phyloP scores from a whole-genome alignment of 2,329 filamentous ascomycete genomes.

The Talaromyces piceae region DNA sequence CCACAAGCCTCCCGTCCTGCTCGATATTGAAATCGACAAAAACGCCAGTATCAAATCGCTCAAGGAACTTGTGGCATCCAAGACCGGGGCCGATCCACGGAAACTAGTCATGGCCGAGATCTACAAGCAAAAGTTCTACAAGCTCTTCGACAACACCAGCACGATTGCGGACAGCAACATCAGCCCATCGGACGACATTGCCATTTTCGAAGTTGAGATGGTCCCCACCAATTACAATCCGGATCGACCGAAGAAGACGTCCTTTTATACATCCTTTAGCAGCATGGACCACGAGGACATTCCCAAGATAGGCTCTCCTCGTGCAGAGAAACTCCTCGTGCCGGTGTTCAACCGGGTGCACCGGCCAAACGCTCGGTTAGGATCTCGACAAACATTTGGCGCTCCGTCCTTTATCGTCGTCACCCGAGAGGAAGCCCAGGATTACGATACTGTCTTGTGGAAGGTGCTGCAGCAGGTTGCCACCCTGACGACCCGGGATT shows the following conservation, averaged over 20 bases:
- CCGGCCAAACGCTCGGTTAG: slow-evolving; percentile 19
- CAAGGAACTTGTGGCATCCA: slow-evolving; percentile 48
- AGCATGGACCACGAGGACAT: slow-evolving; percentile 33
- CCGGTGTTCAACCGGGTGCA: slow-evolving; percentile 41
- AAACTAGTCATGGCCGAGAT: slow-evolving; percentile 76
- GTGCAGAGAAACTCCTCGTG: slow-evolving; percentile 40
- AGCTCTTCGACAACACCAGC: slow-evolving; percentile 65
- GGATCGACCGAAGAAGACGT: slow-evolving; percentile 41
- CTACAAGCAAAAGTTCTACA: slow-evolving; percentile 78
- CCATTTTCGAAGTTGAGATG: slow-evolving; percentile 70
- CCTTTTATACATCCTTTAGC: slow-evolving; percentile 22
- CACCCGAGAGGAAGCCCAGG: slow-evolving; percentile 61
- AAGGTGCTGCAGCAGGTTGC: slow-evolving; percentile 72
- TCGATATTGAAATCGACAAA: slow-evolving; percentile 70
- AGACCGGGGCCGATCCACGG: slow-evolving; percentile 42
- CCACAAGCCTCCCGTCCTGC: slow-evolving; percentile 59
- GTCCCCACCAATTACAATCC: slow-evolving; percentile 70
- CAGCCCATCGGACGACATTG: slow-evolving; percentile 52
- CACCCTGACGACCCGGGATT: slow-evolving; percentile 64
- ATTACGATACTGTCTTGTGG: slow-evolving; percentile 65
- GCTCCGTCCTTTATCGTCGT: slow-evolving; percentile 60
- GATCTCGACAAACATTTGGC: slow-evolving; percentile 31
- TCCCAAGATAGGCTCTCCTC: slow-evolving; percentile 35
- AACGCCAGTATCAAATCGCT: slow-evolving; percentile 52
- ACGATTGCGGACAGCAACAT: slow-evolving; percentile 66